phyloP scores from a whole-genome alignment of 768 basidiomycete species.

The Boletus vinaceobasis region DNA sequence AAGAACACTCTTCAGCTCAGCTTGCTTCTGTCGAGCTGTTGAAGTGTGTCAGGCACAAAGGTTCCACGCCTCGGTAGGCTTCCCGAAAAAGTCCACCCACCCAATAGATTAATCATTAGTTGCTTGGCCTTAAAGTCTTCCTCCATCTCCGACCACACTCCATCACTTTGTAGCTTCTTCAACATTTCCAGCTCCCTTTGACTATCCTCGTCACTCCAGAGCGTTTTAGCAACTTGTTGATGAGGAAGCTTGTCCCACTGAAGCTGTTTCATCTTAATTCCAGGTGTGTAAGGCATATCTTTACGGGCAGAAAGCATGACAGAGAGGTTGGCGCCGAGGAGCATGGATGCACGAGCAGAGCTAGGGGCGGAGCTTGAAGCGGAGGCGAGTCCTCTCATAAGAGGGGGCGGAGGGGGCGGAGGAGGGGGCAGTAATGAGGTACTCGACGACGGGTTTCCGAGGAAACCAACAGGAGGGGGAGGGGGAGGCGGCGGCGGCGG shows the following conservation, averaged over 20 bases:
- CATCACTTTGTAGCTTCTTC: constrained; percentile 75
- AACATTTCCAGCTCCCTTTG: constrained; percentile 78
- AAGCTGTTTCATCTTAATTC: constrained; percentile 93
- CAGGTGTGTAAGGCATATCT: constrained; percentile 79
- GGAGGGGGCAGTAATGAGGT: constrained; percentile 28
- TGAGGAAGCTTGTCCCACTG: constrained; percentile 99
- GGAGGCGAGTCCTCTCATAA: constrained; percentile 31
- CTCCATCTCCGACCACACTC: constrained; percentile 95
- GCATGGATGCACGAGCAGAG: constrained; percentile 58
- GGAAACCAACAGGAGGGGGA: constrained; percentile 35
- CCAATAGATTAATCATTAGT: constrained; percentile 85
- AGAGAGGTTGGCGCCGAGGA: constrained; percentile 56
- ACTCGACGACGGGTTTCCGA: constrained; percentile 26
- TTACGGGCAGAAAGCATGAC: constrained; percentile 67
- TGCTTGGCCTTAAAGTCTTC: constrained; percentile 97
- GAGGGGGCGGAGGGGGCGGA: constrained; percentile 38
- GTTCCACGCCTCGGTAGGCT: background rate
- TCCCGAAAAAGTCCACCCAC: constrained; percentile 38
- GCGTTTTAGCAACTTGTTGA: constrained; percentile 76
- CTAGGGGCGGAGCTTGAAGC: constrained; percentile 36
- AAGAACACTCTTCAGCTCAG: constrained; percentile 88
- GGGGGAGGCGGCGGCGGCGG: constrained; percentile 32
- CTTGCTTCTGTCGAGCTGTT: constrained; percentile 75
- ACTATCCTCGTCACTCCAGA: constrained; percentile 71
- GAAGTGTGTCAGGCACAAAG: constrained; percentile 9